Evolutionary conservation across 257 asterid genomes (phyloP).

Genomic region (Ajuga chamaepitys): DNA sequence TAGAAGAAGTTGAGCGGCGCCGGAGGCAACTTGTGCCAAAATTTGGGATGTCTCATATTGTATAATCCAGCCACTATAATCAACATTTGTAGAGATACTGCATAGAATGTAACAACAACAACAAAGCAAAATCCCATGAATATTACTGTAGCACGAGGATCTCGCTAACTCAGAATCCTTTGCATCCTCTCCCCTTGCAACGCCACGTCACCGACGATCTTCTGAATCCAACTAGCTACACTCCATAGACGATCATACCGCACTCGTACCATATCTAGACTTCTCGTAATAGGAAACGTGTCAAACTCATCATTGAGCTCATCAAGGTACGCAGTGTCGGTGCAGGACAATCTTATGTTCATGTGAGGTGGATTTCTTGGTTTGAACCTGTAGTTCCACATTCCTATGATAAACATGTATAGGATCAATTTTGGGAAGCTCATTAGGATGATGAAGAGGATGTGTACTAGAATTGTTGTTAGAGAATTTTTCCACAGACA

Average conservation of each 20-base stretch:
- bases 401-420: conserved; percentile 70
- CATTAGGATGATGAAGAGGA: conserved; percentile 58
- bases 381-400: conserved; percentile 67
- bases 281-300: conserved; percentile 45
- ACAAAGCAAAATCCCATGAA: conserved; percentile 55
- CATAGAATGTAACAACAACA: conserved; percentile 45
- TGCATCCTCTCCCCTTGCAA: conserved; percentile 87
- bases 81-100: conserved; percentile 54
- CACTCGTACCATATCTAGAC: conserved; percentile 37
- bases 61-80: conserved; percentile 38
- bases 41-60: conserved; percentile 72
- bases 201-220: conserved; percentile 67
- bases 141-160: conserved; percentile 72
- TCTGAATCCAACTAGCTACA: conserved; percentile 74
- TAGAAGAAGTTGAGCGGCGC: conserved; percentile 73
- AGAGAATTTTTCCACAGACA: conserved; percentile 67
- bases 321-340: conserved; percentile 58
- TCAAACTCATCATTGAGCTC: conserved; percentile 96
- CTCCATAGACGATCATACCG: conserved; percentile 76
- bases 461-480: conserved; percentile 61
- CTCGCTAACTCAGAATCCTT: conserved; percentile 85
- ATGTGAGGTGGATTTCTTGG: conserved; percentile 86
- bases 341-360: conserved; percentile 60
- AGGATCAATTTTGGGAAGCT: conserved; percentile 55
- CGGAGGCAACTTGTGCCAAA: conserved; percentile 60